Percentiles rank a stretch among this genome's conserved stretches.
Evolutionary conservation across 2,329 filamentous ascomycete genomes (phyloP).

Genomic region (Coleophoma eucalyptorum): DNA sequence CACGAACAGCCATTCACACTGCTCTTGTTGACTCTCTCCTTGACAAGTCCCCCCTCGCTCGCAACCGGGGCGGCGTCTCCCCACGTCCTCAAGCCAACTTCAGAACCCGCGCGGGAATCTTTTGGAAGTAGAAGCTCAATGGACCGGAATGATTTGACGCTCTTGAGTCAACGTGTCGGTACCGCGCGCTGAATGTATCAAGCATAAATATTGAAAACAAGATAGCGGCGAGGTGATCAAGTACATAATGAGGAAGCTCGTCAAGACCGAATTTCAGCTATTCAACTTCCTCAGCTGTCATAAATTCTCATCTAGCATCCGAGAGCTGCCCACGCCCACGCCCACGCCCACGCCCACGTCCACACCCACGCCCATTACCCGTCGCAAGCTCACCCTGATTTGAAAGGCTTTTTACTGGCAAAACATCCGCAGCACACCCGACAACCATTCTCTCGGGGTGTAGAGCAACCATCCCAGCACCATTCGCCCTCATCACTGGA

Average conservation of each 20-base stretch:
- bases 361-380: neutral
- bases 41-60: no score
- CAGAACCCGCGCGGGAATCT: slow-evolving; percentile 19
- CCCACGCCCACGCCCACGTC: no score
- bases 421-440: slow-evolving; percentile 9
- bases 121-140: neutral
- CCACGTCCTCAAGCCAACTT: slow-evolving; percentile 3
- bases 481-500: neutral
- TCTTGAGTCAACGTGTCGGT: neutral
- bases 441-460: slow-evolving; percentile 14
- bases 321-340: neutral
- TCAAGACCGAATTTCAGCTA: neutral
- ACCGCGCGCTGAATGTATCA: slow-evolving; percentile 21
- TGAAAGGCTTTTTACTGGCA: slow-evolving; percentile 5
- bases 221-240: neutral
- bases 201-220: slow-evolving; percentile 4
- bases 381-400: neutral
- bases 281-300: neutral
- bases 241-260: slow-evolving; percentile 1
- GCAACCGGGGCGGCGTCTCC: slow-evolving; percentile 10
- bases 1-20: neutral
- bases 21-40: neutral
- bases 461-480: slow-evolving; percentile 3
- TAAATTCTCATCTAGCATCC: slow-evolving; percentile 1
- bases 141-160: slow-evolving; percentile 15